Percentiles rank a stretch among this genome's conserved stretches.
Conservation (phyloP, 2,329 filamentous ascomycete genomes). For the Aspergillus felis region DNA sequence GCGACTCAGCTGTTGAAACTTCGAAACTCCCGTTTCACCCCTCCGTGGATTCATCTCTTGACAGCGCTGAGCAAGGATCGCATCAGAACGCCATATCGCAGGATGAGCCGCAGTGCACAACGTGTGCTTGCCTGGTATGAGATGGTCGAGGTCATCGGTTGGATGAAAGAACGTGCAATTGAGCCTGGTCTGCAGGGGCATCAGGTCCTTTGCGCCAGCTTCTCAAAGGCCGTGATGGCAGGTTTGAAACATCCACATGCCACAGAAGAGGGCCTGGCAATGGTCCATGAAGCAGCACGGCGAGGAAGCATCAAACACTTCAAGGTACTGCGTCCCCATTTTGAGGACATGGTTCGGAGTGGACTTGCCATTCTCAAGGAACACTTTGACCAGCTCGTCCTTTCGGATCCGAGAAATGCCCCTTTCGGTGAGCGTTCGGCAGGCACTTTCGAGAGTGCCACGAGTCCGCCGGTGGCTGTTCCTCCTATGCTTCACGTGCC, state of each 20-base stretch:
- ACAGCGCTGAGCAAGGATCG: conserved; percentile 25
- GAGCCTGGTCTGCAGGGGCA: conserved; percentile 32
- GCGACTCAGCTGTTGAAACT: conserved; percentile 33
- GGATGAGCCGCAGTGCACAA: conserved; percentile 22
- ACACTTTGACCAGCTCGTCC: conserved; percentile 34
- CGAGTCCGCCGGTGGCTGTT: conserved; percentile 17
- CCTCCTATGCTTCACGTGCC: conserved; percentile 35
- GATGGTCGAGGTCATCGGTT: conserved; percentile 25
- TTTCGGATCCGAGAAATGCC: conserved; percentile 22
- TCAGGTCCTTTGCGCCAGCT: conserved; percentile 32
- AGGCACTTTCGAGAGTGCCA: conserved; percentile 5
- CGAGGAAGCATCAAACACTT: conserved; percentile 5
- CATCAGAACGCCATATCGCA: conserved; percentile 14
- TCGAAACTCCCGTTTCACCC: conserved; percentile 25
- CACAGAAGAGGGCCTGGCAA: conserved; percentile 22
- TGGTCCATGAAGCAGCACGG: conserved; percentile 19
- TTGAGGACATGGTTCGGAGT: conserved; percentile 28
- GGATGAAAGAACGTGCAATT: conserved; percentile 32
- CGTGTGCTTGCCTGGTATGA: conserved; percentile 39
- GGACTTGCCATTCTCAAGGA: conserved; percentile 32
- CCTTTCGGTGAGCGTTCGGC: conserved; percentile 19
- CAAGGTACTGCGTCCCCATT: conserved; percentile 3
- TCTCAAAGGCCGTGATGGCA: conserved; percentile 32
- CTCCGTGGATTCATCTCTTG: conserved; percentile 37
- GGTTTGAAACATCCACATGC: conserved; percentile 24